Evolutionary conservation across 441 rosid genomes (phyloP), one percentile per base, ranked within the genome.

Genomic region (Macaranga tanarius): DNA sequence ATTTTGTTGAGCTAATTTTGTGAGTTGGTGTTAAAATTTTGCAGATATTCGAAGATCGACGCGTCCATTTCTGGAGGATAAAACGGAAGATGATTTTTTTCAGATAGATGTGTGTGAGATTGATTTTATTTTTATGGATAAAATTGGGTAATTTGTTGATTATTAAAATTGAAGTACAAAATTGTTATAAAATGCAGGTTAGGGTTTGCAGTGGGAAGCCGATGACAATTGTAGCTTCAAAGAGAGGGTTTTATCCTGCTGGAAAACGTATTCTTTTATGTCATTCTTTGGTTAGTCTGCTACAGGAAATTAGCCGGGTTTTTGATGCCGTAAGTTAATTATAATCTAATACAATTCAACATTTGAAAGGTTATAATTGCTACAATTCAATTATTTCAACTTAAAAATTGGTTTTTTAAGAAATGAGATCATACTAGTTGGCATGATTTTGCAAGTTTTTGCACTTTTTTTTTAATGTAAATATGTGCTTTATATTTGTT

Each of bases 41-140:
- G 77, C 85, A 96, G 99, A 96, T 69, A 90, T 96, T 78, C 84
- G 98, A 74, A 88, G 88, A 72, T 92, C 97, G 6, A 80, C 75
- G 59, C 98, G 98, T 66, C 92, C 92, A 10, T 90, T 90, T 38
- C 79, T 84, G 7, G 98, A 96, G 69, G 97, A 93, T 67, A 90
- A 89, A 80, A 84, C 86, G 45, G 87, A 86, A 16, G 92, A 90
- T 47, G 97, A 93, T 84, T 80, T 86, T 61, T 96, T 96, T 76
- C 98, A 88, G 83, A 87, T 96, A 71, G 99, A 96, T 87, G 99
- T 96, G 77, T 87, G 99, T 96, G 77, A 67, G 93, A 54, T 8
- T 26, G 0, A 50, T 34, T 31, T 65, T 10, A 5, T 54, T 7
- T 57, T 65, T 64, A 47, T 45, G 51, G 26, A 42, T 16, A 17